Base-by-base conservation (phyloP, 306 rosid species). In the Vigna trinervia region DNA sequence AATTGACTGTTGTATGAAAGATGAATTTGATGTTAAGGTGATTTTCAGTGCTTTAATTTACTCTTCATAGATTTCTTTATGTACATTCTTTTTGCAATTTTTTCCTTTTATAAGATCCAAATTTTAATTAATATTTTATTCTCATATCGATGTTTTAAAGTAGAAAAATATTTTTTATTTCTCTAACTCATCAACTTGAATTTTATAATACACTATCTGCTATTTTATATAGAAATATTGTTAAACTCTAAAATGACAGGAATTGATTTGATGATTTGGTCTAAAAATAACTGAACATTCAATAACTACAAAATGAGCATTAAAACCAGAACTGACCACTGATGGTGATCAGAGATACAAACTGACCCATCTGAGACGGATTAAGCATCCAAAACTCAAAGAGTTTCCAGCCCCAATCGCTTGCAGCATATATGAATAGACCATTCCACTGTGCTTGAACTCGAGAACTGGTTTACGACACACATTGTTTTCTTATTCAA, bases 401-500 rank as follows among this genome's bases (percentile, higher is more conserved):
- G 4, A 6, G 38, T 7, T 34, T 34, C 38, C 1, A 34, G 38
- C 38, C 6, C 38, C 38, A 34, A 34, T 4, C 5, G 38, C 38
- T 34, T 45, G 32, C 36, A 46, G 19, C 48, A 60, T 58, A 58
- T 14, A 43, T 43, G 78, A 45, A 43, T 59, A 73, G 8, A 56
- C 22, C 20, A 17, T 54, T 60, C 39, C n/a, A 28, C 65, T 59
- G 41, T 7, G 30, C 45, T 28, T 28, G n/a, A 47, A 68, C 45
- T 66, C 13, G 9, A 6, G 67, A 22, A 22, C 23, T 22, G 23
- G 1, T 22, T 22, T 22, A 22, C 23, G 1, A 22, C 23, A 19
- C 2, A 15, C 15, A 2, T 62, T n/a, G 30, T 64, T 64, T 65
- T 9, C 17, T 65, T 41, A 43, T 66, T 43, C 19, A 45, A 43